phyloP scores from a whole-genome alignment of 352 stramenopile species.

The Globisporangium okanoganense region DNA sequence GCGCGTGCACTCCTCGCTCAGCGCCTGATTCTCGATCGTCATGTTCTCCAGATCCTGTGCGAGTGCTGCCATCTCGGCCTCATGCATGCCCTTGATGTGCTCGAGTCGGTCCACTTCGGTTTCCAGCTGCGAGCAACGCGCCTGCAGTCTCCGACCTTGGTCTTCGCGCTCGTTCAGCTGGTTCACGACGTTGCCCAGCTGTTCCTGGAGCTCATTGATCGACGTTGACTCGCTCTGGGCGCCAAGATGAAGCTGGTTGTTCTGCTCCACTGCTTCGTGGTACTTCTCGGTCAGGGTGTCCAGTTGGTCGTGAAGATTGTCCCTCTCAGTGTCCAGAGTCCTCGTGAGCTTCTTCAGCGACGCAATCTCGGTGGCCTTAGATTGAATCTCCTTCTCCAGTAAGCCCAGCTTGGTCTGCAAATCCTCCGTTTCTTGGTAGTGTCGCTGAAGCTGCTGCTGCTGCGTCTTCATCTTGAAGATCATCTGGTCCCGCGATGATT shows the following conservation, averaged over 20 bases:
- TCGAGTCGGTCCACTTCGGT: slow-evolving; percentile 49
- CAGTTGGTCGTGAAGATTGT: slow-evolving; percentile 61
- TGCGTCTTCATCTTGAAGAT: slow-evolving; percentile 76
- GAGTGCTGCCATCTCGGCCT: slow-evolving; percentile 58
- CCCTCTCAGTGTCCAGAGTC: slow-evolving; percentile 70
- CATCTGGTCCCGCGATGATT: slow-evolving; percentile 75
- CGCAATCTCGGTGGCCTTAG: slow-evolving; percentile 43
- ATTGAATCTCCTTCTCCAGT: slow-evolving; percentile 37
- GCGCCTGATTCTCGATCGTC: slow-evolving; percentile 82
- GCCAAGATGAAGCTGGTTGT: slow-evolving; percentile 33
- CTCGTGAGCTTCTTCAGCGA: slow-evolving; percentile 68
- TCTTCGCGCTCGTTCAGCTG: slow-evolving; percentile 58
- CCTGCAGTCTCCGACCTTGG: slow-evolving; percentile 35
- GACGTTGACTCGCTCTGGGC: slow-evolving; percentile 29
- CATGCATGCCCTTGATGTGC: slow-evolving; percentile 63
- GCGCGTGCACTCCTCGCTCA: slow-evolving; percentile 75
- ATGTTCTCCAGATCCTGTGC: slow-evolving; percentile 84
- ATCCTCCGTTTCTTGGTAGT: slow-evolving; percentile 50
- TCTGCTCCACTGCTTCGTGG: slow-evolving; percentile 54
- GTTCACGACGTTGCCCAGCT: slow-evolving; percentile 49
- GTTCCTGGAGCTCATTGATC: slow-evolving; percentile 46
- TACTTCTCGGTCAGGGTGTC: slow-evolving; percentile 71
- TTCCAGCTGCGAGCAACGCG: slow-evolving; percentile 39
- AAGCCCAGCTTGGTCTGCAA: slow-evolving; percentile 42
- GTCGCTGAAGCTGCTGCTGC: slow-evolving; percentile 56